Evolutionary conservation across 768 basidiomycete species (phyloP).

Genomic region (Artomyces pyxidatus): DNA sequence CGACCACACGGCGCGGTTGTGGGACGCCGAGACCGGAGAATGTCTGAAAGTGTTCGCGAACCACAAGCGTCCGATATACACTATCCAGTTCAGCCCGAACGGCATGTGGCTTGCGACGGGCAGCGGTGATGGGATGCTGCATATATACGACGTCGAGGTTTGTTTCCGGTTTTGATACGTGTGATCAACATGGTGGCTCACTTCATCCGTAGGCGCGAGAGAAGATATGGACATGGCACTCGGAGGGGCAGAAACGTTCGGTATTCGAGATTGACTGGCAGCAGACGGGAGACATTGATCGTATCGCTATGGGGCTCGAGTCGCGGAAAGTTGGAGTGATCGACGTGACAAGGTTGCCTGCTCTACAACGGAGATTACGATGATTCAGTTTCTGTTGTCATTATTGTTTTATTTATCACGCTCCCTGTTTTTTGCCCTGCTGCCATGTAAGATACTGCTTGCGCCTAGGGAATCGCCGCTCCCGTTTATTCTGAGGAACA

Average conservation of each 20-base stretch:
- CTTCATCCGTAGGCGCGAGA: slow-evolving; percentile 3
- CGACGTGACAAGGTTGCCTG: slow-evolving; percentile 46
- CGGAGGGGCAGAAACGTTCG: slow-evolving; percentile 10
- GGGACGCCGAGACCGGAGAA: slow-evolving; percentile 73
- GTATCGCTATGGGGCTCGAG: slow-evolving; percentile 65
- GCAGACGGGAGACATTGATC: slow-evolving; percentile 32
- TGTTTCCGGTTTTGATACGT: slow-evolving; percentile 14
- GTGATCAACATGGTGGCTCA: neutral
- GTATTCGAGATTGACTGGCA: slow-evolving; percentile 18
- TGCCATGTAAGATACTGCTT: too few species aligned
- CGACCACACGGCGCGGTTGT: slow-evolving; percentile 71
- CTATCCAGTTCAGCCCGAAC: slow-evolving; percentile 67
- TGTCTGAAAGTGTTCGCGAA: slow-evolving; percentile 67
- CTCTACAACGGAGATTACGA: slow-evolving; percentile 5
- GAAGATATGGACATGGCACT: slow-evolving; percentile 16
- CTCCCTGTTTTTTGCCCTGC: too few species aligned
- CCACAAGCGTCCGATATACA: slow-evolving; percentile 65
- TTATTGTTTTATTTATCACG: too few species aligned
- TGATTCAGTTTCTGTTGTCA: too few species aligned
- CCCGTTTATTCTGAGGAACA: too few species aligned
- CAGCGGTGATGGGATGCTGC: slow-evolving; percentile 69
- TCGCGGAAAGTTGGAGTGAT: slow-evolving; percentile 60
- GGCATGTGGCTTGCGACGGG: slow-evolving; percentile 70
- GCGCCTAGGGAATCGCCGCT: too few species aligned
- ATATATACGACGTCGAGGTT: slow-evolving; percentile 65